Base-by-base conservation (phyloP, 2,329 filamentous ascomycete species). In the Aspergillus floridensis region DNA sequence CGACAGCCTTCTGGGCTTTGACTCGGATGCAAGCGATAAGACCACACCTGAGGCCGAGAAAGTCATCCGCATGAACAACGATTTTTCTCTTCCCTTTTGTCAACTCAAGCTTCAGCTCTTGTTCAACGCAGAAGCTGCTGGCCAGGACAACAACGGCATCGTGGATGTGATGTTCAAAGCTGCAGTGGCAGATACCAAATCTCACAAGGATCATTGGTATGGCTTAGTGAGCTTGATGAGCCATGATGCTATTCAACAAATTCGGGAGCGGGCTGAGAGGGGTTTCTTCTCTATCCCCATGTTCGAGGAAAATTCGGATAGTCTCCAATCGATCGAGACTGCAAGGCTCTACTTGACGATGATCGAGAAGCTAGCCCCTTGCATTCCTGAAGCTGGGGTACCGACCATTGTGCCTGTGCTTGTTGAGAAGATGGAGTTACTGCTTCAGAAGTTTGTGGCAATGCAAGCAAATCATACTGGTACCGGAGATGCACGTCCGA, bases 1-100 rank as follows among this genome's bases (percentile, higher is more conserved):
- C 3, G 70, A 76, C 60, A 49, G 60, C 51, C 64, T 78, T 16
- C 61, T 79, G 22, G 68, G 69, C 14, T 65, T 71, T 29, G 63
- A 69, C 26, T 51, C 62, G 6, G 58, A 64, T 49, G 19, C 51
- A 65, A 58, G 35, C 35, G 41, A 58, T 16, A 53, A 61, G 51
- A 41, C 32, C 29, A 63, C 74, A 14, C 66, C 65, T 7, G 70
- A 76, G 48, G 71, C 74, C 4, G 71, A 77, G 51, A 68, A 68
- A 51, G 71, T 76, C 16, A 69, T 77, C 38, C 63, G 66, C 14
- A 71, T 72, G 62, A 73, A 74, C 11, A 72, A 76, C 59, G 71
- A 77, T 57, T 77, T 80, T 59, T 79, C 77, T 10, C 68, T 79
- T 26, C 74, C 77, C 5, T 75, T 77, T 47, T 77, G 75, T 51